Evolutionary conservation across 2,329 filamentous ascomycete species (phyloP).

Genomic region (Spiromastix sp.): DNA sequence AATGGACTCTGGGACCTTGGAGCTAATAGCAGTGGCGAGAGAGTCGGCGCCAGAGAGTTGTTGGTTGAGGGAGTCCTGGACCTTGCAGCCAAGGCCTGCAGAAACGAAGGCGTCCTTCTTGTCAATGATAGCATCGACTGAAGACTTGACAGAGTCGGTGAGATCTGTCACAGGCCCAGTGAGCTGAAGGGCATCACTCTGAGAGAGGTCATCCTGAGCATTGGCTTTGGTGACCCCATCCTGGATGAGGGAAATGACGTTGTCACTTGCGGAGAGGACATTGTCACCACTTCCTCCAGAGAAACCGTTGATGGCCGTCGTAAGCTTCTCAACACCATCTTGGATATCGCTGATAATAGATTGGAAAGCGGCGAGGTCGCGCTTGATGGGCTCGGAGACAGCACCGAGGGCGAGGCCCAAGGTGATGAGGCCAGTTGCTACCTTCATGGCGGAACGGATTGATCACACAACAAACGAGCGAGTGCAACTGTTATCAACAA

Average conservation of each 20-base stretch:
- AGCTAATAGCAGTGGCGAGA: constrained; percentile 19
- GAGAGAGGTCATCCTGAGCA: constrained; percentile 13
- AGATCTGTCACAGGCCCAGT: constrained; percentile 18
- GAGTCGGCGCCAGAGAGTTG: constrained; percentile 18
- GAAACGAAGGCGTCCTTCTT: constrained; percentile 20
- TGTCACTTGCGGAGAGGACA: constrained; percentile 14
- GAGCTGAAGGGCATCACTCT: constrained; percentile 19
- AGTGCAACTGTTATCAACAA: no score
- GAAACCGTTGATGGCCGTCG: constrained; percentile 14
- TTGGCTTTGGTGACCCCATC: constrained; percentile 17
- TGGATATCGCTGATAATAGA: constrained; percentile 8
- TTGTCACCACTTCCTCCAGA: constrained; percentile 16
- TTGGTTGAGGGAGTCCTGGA: constrained; percentile 16
- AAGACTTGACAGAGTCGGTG: constrained; percentile 16
- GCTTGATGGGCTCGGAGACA: constrained; percentile 6
- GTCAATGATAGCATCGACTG: constrained; percentile 16
- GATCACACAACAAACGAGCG: neutral
- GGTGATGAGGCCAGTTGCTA: constrained; percentile 8
- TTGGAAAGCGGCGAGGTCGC: constrained; percentile 8
- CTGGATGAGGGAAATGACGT: constrained; percentile 18
- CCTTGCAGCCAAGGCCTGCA: constrained; percentile 14
- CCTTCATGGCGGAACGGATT: constrained; percentile 9
- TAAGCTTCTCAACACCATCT: constrained; percentile 13
- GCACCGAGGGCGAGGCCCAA: constrained; percentile 10
- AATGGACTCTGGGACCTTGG: constrained; percentile 21